Conservation (phyloP, 129 eudicot genomes). For the Centrapalus pauciflorus region DNA sequence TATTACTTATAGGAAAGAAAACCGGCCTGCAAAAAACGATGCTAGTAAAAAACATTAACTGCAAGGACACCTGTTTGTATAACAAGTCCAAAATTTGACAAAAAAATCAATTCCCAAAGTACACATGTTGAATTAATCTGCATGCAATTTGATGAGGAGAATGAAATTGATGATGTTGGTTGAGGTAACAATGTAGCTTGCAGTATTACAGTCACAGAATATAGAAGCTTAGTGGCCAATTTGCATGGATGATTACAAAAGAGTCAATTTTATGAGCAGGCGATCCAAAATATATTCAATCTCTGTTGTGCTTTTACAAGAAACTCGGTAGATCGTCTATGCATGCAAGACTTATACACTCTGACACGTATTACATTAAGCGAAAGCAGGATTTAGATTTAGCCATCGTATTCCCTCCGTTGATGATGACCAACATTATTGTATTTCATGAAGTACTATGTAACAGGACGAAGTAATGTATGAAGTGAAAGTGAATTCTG, state of each 20-base stretch:
- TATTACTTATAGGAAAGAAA: background rate
- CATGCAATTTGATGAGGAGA: slow-evolving; percentile 9
- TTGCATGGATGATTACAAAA: background rate
- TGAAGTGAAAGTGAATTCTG: too few species aligned
- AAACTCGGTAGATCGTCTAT: background rate
- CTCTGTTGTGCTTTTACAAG: background rate
- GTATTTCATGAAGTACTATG: too few species aligned
- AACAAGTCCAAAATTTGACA: too few species aligned
- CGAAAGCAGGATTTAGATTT: background rate
- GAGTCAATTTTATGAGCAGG: background rate
- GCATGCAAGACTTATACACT: background rate
- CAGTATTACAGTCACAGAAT: background rate
- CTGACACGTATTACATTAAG: background rate
- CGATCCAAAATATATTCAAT: background rate
- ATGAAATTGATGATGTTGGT: background rate
- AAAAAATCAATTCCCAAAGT: background rate
- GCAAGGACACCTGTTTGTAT: background rate
- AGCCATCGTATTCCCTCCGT: too few species aligned
- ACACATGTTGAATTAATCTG: background rate
- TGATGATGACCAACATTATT: too few species aligned
- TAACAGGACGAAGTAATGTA: too few species aligned
- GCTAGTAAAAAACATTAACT: background rate
- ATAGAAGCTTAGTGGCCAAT: background rate
- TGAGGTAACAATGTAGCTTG: background rate
- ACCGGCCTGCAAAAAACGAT: background rate